Evolutionary conservation across 768 basidiomycete species (phyloP).

Genomic region (Pisolithus sp.): DNA sequence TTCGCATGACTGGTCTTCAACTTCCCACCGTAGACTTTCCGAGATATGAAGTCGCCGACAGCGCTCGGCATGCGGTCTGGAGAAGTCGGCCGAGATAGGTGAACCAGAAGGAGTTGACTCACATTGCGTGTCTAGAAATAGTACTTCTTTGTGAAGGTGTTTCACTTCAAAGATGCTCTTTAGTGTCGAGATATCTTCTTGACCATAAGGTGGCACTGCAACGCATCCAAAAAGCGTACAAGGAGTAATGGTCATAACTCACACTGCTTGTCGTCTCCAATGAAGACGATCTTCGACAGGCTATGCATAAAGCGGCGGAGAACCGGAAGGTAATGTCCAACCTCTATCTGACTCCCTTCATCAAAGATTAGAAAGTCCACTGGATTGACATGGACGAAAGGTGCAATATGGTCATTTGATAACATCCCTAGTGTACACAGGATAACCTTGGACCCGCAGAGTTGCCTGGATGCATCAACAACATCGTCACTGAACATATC

Average conservation of each 20-base stretch:
- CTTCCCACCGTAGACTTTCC: too few relatives aligned
- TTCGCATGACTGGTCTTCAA: too few relatives aligned
- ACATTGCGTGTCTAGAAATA: slow-evolving; percentile 57
- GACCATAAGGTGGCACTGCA: slow-evolving; percentile 72
- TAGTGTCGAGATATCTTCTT: slow-evolving; percentile 57
- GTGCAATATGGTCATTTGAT: slow-evolving; percentile 17
- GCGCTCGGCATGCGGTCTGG: too few relatives aligned
- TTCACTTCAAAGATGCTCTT: slow-evolving; percentile 70
- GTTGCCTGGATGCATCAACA: slow-evolving; percentile 13
- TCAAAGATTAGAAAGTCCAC: slow-evolving; percentile 37
- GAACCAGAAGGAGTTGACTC: too few relatives aligned
- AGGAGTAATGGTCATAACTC: background rate
- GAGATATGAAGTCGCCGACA: too few relatives aligned
- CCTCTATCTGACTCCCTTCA: slow-evolving; percentile 43
- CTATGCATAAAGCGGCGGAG: slow-evolving; percentile 20
- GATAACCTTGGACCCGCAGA: slow-evolving; percentile 31
- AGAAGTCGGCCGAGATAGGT: too few relatives aligned
- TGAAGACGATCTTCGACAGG: slow-evolving; percentile 30
- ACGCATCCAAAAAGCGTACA: background rate
- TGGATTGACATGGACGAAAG: slow-evolving; percentile 24
- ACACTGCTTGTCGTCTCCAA: slow-evolving; percentile 38
- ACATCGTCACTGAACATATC: slow-evolving; percentile 20
- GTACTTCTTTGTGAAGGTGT: slow-evolving; percentile 43
- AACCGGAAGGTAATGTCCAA: slow-evolving; percentile 33
- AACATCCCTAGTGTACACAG: slow-evolving; percentile 47